Evolutionary conservation across 2,329 filamentous ascomycete species (phyloP), one percentile per base, ranked within the genome.

Genomic region (Coniochaeta ligniaria): DNA sequence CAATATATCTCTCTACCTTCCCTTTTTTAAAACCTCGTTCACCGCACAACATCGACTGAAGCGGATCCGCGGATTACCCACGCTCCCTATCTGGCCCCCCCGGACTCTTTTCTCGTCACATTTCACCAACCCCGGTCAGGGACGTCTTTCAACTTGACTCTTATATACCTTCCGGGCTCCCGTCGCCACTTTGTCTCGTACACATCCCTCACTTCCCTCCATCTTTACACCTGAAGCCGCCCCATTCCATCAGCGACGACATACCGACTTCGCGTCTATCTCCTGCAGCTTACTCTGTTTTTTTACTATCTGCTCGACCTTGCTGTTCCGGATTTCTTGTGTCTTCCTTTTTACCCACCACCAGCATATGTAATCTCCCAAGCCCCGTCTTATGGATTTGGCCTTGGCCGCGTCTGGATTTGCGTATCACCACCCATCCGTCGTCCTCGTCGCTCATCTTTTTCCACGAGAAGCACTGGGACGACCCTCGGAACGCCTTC

Each of bases 351-450:
- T 52, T 52, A 28, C 26, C 47, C 47, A 52, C 47, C 43, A 31
- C 24, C 47, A 52, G 47, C 47, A 52, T 24, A 52, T 52, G 47
- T 52, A 52, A 52, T 52, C 24, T 52, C 47, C 12, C 47, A 22
- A 22, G 31, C 54, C 22, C 31, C 54, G 54, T 35, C 54, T 56
- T 56, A 56, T 56, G 54, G 54, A 56, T 56, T 56, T 35, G 54
- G 54, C 31, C 31, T 26, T 56, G 54, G 54, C 54, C 54, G 20
- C 26, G 17, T 36, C 54, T 12, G 54, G 31, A 24, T 56, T 56
- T 38, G 33, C 54, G 35, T 38, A 56, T 38, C 31, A 56, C 54
- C 54, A 24, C 28, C 26, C 47, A 52, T 35, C 54, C 28, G 9
- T 56, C 54, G 14, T 56, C 26, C 47, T 36, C 54, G 31, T 56